Base-by-base conservation (phyloP, 1,139 yeast genomes). In the Pneumocystis sp. region DNA sequence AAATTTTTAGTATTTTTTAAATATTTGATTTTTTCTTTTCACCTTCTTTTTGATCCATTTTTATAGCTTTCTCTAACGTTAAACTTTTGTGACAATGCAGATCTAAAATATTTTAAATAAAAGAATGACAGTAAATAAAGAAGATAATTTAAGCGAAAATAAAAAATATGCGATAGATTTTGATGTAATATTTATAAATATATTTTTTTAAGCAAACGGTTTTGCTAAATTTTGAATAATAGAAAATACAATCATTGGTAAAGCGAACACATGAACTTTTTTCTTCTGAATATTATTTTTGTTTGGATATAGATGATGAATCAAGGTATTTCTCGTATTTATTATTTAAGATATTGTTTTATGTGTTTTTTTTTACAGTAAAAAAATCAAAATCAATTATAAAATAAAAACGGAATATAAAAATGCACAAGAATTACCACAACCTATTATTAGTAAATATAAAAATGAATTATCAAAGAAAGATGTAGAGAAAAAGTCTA, bases 361-460 rank as follows among this genome's bases (percentile, higher is more conserved):
- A 50, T 50, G 0, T 25, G 15, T 25, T 25, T 50, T 50, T 50
- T 50, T 44, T 44, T 44, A 6, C n/a, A 50, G 57, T 25, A 50
- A 50, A 60, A 60, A 60, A 60, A 42, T 29, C 8, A 29, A 42
- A 29, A 60, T 60, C 25, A 60, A 40, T 17, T 60, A 40, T 42
- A 71, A 71, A 67, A 62, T 71, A 17, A 65, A 64, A 12, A 63
- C 66, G 31, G 73, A 71, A 63, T 71, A 70, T 62, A 64, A 61
- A 25, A 60, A 60, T 6, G 67, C 70, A 19, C 62, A 63, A 17
- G 67, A 67, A n/a, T 65, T 71, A 21, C 73, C 73, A 19, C 65
- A 68, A n/a, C 70, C 69, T 57, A 62, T 71, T 25, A 66, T 66
- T 29, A 65, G 70, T 15, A 71, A 69, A 64, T 65, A 25, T 12